Base-by-base conservation (phyloP, 768 basidiomycete species). In the Mycena chlorophos region DNA sequence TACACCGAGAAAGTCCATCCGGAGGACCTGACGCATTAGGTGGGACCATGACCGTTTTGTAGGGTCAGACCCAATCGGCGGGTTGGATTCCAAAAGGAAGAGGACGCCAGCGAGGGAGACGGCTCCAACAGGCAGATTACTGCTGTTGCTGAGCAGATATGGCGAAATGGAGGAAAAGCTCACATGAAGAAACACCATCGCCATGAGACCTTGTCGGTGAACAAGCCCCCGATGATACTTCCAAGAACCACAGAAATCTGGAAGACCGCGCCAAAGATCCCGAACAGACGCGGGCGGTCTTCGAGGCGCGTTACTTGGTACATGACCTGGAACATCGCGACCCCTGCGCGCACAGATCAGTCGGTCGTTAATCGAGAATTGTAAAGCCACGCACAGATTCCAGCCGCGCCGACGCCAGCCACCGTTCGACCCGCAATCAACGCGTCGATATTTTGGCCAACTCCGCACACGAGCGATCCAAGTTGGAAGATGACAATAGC, bases 401-500 rank as follows among this genome's bases (percentile, higher is more conserved):
- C 76, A 0, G 73, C 73, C 0, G 73, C 78, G 1, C 78, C 79
- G 2, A 76, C 51, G 13, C 79, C 78, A 2, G 71, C 65, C 20
- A 80, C 54, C 0, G 76, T 75, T 13, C 78, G 65, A 16, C 78
- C 78, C 28, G 75, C 66, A 39, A 74, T 73, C 16, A 74, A 49
- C 17, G 65, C 53, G 42, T 64, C 60, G n/a, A 71, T 57, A 39
- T 49, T 63, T 4, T 53, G 57, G 13, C 65, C 57, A 19, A 69
- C 65, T 22, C 73, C 78, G 60, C 75, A 78, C 29, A 77, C 57
- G 14, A 73, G 59, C 0, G 70, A 72, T 4, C 78, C 79, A 23
- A 77, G 54, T 55, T 80, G 78, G 58, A 79, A 79, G 55, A 78
- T 56, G 19, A 25, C 19, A 16, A 55, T 50, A 14, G 23, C 26